A percentile compares a stretch with the other conserved stretches of the same genome.
Conservation (phyloP, 2,329 filamentous ascomycete species). For the Zalaria sp. region DNA sequence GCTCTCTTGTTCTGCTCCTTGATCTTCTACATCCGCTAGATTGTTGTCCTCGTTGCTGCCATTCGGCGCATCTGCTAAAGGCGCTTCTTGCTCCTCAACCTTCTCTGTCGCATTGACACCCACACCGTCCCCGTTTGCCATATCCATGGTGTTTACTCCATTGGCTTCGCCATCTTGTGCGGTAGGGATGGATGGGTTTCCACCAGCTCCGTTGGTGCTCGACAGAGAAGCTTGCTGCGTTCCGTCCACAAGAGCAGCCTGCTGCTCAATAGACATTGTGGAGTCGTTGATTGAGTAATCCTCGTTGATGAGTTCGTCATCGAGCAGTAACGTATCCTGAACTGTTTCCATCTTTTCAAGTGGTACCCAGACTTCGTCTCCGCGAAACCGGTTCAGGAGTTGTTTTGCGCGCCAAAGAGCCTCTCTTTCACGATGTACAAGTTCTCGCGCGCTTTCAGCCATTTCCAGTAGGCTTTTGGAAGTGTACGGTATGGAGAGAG, state of each 20-base stretch:
- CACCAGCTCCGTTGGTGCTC: not conserved
- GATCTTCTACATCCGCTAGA: not conserved
- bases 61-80: not conserved
- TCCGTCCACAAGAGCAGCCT: not conserved
- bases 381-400: slow-evolving; percentile 57
- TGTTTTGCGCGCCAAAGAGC: slow-evolving; percentile 63
- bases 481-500: slow-evolving; percentile 59
- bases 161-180: not conserved
- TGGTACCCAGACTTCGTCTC: slow-evolving; percentile 56
- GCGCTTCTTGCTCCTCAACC: not conserved
- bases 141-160: not conserved
- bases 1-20: not conserved
- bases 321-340: slow-evolving; percentile 29
- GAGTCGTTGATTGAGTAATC: not conserved
- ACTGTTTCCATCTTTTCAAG: slow-evolving; percentile 37
- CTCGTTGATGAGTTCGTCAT: not conserved
- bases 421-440: slow-evolving; percentile 61
- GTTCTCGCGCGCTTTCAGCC: slow-evolving; percentile 51
- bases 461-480: slow-evolving; percentile 61
- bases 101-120: not conserved
- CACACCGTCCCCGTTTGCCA: not conserved
- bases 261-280: not conserved
- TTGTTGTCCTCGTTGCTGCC: slow-evolving; percentile 1
- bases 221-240: not conserved
- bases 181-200: not conserved